Percentiles rank a stretch among this genome's conserved stretches.
phyloP scores from a whole-genome alignment of 345 rosid genomes.

The Streptanthus diversifolius region DNA sequence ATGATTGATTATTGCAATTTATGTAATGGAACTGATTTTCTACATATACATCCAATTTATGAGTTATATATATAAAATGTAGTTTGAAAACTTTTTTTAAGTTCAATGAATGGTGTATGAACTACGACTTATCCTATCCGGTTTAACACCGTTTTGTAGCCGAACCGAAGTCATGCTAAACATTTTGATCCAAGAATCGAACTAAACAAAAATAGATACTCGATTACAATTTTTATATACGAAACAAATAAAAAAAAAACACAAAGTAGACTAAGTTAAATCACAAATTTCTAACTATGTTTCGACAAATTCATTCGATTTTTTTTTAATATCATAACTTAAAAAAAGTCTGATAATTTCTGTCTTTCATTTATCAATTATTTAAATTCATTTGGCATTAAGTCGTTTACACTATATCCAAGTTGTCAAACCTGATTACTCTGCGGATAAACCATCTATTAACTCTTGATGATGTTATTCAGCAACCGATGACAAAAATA shows the following conservation, averaged over 20 bases:
- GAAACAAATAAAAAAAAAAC: not conserved
- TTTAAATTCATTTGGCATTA: not conserved
- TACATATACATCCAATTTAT: not conserved
- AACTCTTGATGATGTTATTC: not conserved
- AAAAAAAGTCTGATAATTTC: not conserved
- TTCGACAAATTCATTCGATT: not conserved
- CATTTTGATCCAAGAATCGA: not conserved
- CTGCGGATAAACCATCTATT: not conserved
- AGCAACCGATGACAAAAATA: not conserved
- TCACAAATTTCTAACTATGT: not conserved
- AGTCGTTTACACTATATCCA: not conserved
- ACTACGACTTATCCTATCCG: not conserved
- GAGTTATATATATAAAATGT: not conserved
- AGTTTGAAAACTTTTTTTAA: not conserved
- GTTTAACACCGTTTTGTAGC: not conserved
- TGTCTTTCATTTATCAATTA: not conserved
- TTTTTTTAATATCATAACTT: not conserved
- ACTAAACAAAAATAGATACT: not conserved
- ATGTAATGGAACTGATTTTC: slow-evolving; percentile 27
- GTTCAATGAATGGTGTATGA: not conserved
- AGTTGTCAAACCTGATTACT: slow-evolving; percentile 1
- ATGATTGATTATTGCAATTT: slow-evolving; percentile 16
- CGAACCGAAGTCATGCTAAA: not conserved
- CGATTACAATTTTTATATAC: not conserved
- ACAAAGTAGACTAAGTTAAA: not conserved